phyloP scores from a whole-genome alignment of 805 yeast genomes.

The Priceomyces melissophilus region DNA sequence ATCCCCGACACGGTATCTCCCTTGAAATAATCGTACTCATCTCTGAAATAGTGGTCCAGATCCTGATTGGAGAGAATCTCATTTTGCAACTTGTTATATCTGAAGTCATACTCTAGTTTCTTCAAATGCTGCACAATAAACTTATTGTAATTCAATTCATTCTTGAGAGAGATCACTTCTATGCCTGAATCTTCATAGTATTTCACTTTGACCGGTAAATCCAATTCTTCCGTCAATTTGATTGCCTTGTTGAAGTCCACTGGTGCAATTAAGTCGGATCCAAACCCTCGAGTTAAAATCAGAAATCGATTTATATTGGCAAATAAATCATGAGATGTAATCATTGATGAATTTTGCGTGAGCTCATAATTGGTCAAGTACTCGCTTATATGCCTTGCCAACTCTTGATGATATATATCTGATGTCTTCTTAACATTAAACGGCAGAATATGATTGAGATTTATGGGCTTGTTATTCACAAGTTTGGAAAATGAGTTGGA shows the following conservation, averaged over 20 bases:
- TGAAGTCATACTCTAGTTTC: conserved; percentile 21
- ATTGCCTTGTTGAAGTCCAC: conserved; percentile 63
- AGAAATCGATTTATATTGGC: conserved; percentile 39
- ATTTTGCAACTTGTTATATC: conserved; percentile 20
- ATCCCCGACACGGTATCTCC: conserved; percentile 41
- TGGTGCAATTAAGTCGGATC: conserved; percentile 67
- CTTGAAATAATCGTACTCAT: conserved; percentile 20
- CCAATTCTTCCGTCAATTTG: conserved; percentile 49
- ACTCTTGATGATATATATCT: conserved; percentile 53
- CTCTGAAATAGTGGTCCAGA: conserved; percentile 13
- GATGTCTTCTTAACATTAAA: conserved; percentile 34
- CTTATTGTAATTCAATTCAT: conserved; percentile 24
- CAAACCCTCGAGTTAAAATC: conserved; percentile 39
- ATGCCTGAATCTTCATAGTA: conserved; percentile 32
- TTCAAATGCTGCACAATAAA: conserved; percentile 22
- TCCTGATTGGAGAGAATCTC: conserved; percentile 18
- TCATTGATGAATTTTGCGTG: conserved; percentile 32
- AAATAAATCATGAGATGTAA: conserved; percentile 39
- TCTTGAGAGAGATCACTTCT: conserved; percentile 27
- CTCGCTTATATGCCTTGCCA: conserved; percentile 77
- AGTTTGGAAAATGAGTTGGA: conserved; percentile 40
- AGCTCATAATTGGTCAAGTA: conserved; percentile 43
- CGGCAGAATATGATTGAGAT: conserved; percentile 20
- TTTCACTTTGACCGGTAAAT: conserved; percentile 51
- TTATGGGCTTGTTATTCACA: conserved; percentile 11